Base-by-base conservation (phyloP, 768 basidiomycete genomes). In the Mycena capillaripes region DNA sequence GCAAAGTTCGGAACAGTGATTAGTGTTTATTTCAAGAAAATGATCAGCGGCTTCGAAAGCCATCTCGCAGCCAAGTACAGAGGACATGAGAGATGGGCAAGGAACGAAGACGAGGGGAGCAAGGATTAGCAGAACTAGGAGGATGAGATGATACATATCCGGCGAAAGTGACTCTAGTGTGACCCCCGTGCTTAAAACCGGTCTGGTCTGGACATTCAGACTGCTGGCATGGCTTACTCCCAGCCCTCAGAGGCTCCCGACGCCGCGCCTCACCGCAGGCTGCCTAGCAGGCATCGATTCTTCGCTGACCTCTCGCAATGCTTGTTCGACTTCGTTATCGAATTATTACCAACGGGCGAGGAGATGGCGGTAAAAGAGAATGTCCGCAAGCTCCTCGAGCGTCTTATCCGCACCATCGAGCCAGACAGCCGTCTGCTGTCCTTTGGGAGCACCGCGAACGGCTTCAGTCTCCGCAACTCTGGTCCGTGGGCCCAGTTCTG, bases 401-500 rank as follows among this genome's bases (percentile, higher is more conserved):
- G 95, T 76, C 91, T 99, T 83, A 97, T 97, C 80, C 90, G 95
- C 80, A 97, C 95, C 53, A 95, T 99, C 83, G 95, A 97, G 81
- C 97, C 97, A 52, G 89, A 95, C 77, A 94, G 94, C 75, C 91
- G 95, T 63, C 85, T 99, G 76, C 83, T 97, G 76, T 96, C 96
- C 67, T 99, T 99, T 81, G 97, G 97, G 38, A 97, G 95, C 80
- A 98, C 96, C 42, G 97, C 97, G 14, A 99, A 98, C 79, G 97
- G 97, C 69, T 97, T 99, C 86, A 97, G 95, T 80, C 89, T 99
- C 77, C 89, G 96, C 76, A 98, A 98, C 85, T 97, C 96, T 72
- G 97, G 97, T 95, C 71, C 76, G 82, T 64, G 71, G 66, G 64
- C 48, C 27, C 30, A 38, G 59, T 61, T 67, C 69, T 68, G 34